Evolutionary conservation across 2,329 filamentous ascomycete species (phyloP).

Genomic region (Claviceps lovelessii): DNA sequence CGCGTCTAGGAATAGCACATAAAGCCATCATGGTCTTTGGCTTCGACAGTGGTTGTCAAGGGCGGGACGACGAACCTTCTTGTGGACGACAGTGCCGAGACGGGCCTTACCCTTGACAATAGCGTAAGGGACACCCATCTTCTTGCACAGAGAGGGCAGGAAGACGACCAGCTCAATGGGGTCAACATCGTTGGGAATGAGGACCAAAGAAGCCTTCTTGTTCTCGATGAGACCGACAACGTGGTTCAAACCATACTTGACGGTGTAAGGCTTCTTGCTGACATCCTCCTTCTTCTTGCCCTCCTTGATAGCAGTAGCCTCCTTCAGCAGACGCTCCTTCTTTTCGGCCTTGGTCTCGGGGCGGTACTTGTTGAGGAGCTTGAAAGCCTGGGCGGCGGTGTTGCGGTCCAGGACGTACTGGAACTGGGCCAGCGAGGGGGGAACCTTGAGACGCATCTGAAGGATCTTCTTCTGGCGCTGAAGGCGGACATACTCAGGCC

Average conservation of each 20-base stretch:
- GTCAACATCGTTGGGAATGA: conserved; percentile 99
- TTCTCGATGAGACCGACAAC: conserved; percentile 95
- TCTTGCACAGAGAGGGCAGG: conserved; percentile 96
- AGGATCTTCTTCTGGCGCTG: conserved; percentile 93
- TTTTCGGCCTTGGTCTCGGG: conserved; percentile 98
- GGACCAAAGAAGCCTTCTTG: conserved; percentile 97
- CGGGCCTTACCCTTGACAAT: conserved; percentile 99
- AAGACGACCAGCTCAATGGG: conserved; percentile 99
- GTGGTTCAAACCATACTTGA: conserved; percentile 99
- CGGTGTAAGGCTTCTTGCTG: conserved; percentile 98
- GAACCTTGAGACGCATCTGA: conserved; percentile 96
- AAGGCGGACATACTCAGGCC: conserved; percentile 97
- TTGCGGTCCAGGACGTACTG: conserved; percentile 93
- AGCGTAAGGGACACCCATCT: conserved; percentile 99
- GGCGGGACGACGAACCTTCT: conserved; percentile 58
- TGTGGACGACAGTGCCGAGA: conserved; percentile 97
- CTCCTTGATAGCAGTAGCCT: conserved; percentile 93
- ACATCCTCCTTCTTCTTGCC: conserved; percentile 99
- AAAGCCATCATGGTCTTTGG: too few species aligned
- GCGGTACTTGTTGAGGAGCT: conserved; percentile 99
- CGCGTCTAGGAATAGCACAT: background rate
- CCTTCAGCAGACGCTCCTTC: conserved; percentile 98
- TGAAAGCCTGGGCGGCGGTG: conserved; percentile 92
- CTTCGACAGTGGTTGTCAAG: too few species aligned
- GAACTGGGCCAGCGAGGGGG: conserved; percentile 94